Evolutionary conservation across 1,284 basidiomycete species (phyloP), one percentile per base, ranked within the genome.

Genomic region (Singerocomus rubriflavus): DNA sequence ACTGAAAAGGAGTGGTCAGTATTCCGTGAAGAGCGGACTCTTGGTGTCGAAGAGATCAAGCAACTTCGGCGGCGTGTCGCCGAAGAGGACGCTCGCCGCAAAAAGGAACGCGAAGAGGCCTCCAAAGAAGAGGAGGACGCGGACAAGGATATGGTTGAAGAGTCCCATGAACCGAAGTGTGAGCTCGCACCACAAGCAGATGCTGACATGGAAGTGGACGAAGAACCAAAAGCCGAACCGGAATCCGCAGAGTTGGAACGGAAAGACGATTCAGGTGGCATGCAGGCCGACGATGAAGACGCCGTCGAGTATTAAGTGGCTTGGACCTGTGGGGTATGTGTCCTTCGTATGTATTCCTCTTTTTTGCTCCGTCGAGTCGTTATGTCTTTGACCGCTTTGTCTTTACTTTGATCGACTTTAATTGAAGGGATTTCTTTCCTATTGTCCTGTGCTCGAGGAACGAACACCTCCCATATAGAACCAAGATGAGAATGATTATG

Each of bases 1-100:
- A 71, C 74, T 12, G 84, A 87, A 60, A 78, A 77, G 51, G 88
- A 90, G 66, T 88, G 85, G 83, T 60, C 68, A 6, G 59, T 70
- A 14, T 91, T 88, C 73, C 71, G 68, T 35, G 73, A 70, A 30
- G 86, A 90, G 60, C 80, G 85, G 35, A 59, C 70, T 13, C 58
- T 68, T 12, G 82, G 82, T 4, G 71, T 88, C 38, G 74, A 77
- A 37, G 88, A 90, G 50, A 80, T 91, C 53, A 71, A 71, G 34
- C 63, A 73, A 27, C 71, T 90, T 10, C 78, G 88, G 21, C 75
- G 76, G 60, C 80, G 77, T 43, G 87, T 85, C 29, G 78, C 77
- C 3, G 81, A 84, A 33, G 84, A 86, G 57, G 76, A 77, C 25
- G 50, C 60, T 32, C 70, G 68, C 37, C 68, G 64, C 55, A 72